Conservation (phyloP, 2,329 filamentous ascomycete genomes). For the Cucurbitaria berberidis region DNA sequence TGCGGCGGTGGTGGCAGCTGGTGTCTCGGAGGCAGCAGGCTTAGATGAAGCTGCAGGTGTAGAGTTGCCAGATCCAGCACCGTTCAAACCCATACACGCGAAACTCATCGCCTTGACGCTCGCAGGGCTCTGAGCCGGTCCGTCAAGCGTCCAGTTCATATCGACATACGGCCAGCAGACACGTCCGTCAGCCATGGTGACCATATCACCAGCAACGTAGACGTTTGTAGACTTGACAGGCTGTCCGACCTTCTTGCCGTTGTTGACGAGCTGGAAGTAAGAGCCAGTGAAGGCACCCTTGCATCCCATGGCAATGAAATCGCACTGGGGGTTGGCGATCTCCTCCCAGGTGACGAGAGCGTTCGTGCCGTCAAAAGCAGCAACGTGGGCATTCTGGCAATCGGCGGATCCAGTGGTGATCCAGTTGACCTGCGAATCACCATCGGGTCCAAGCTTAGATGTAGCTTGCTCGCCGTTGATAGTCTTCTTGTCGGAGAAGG, state of each 20-base stretch:
- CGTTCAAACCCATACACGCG: slow-evolving; percentile 54
- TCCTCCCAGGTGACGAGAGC: slow-evolving; percentile 68
- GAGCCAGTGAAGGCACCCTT: slow-evolving; percentile 64
- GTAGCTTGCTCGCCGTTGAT: slow-evolving; percentile 61
- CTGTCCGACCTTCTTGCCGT: slow-evolving; percentile 60
- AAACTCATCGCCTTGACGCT: slow-evolving; percentile 58
- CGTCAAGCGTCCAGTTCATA: slow-evolving; percentile 60
- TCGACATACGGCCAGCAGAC: slow-evolving; percentile 68
- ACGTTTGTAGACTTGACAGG: slow-evolving; percentile 59
- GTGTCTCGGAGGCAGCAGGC: slow-evolving; percentile 11
- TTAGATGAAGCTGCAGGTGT: slow-evolving; percentile 7
- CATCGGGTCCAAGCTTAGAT: slow-evolving; percentile 60
- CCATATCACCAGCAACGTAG: slow-evolving; percentile 68
- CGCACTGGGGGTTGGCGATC: slow-evolving; percentile 62
- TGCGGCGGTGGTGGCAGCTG: no score
- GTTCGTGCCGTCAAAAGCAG: slow-evolving; percentile 59
- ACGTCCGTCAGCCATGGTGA: slow-evolving; percentile 62
- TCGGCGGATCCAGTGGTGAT: slow-evolving; percentile 61
- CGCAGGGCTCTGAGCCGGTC: slow-evolving; percentile 44
- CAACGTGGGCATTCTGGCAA: slow-evolving; percentile 65
- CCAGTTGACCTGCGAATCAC: slow-evolving; percentile 67
- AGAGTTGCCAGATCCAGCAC: slow-evolving; percentile 11
- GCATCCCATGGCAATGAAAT: slow-evolving; percentile 66
- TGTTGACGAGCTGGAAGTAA: slow-evolving; percentile 64
- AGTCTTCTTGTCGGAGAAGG: slow-evolving; percentile 65